Base-by-base conservation (phyloP, 1,139 yeast species). In the Pichia sp. region DNA sequence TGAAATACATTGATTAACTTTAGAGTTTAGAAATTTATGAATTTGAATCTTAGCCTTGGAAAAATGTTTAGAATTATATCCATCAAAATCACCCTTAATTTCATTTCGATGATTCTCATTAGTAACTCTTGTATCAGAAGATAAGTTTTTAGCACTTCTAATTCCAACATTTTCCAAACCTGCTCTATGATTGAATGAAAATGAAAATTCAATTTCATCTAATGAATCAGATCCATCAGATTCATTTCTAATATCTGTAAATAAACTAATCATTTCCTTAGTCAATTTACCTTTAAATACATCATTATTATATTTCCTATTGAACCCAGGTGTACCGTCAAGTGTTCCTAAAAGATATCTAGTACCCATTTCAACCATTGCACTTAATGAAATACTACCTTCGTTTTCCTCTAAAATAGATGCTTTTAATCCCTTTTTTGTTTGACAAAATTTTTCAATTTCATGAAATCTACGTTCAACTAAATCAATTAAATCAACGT, bases 81-180 rank as follows among this genome's bases (percentile, higher is more conserved):
- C 70, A 57, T 88, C 96, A 7, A 62, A 52, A 24, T 68, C 67
- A 7, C 96, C 96, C 10, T 66, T 74, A 11, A 88, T 93, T 60
- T 89, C 96, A 16, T 66, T 65, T 43, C 69, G 65, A 57, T 89
- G 96, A 19, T 60, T 63, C 11, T 66, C 66, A 37, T 79, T 78
- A 42, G 80, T 81, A 33, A 89, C 80, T 56, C 97, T 74, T 1
- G 87, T 72, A 61, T 89, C 97, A 2, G 79, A 72, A 16, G 95
- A 85, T 43, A 79, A 76, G 44, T 80, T 78, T 65, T 89, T 89
- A 57, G 76, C 78, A 48, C 88, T 96, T 47, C 95, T 69, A 26
- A 89, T 74, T 39, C 97, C 97, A 40, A 68, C 66, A 56, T 89
- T 89, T 25, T 87, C 95, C 47, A 76, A 84, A 22, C 96, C 96